Percentiles rank a stretch among this genome's conserved stretches.
Evolutionary conservation across 2,329 filamentous ascomycete genomes (phyloP).

Genomic region (Phoma sp.): DNA sequence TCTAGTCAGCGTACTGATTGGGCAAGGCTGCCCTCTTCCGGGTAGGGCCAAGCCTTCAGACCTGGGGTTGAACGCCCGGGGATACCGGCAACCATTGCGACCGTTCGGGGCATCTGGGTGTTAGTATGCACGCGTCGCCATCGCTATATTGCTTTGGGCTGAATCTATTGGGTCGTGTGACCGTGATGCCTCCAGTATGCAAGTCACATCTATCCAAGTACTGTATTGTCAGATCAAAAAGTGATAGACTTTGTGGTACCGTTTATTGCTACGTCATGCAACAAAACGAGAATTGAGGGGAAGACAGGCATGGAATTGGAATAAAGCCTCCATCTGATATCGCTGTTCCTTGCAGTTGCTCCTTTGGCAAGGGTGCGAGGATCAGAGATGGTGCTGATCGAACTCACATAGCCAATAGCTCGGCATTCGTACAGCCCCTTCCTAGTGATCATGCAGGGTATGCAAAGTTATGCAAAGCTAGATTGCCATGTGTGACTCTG

Average conservation of each 20-base stretch:
- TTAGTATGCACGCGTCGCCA: background rate
- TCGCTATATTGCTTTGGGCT: background rate
- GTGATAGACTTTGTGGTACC: background rate
- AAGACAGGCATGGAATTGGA: background rate
- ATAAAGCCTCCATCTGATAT: background rate
- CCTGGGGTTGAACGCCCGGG: conserved; percentile 4
- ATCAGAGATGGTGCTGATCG: too few species aligned
- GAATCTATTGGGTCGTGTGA: background rate
- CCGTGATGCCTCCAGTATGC: background rate
- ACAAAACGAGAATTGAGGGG: too few species aligned
- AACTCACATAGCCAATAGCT: background rate
- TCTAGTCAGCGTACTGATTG: background rate
- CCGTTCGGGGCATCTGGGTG: background rate
- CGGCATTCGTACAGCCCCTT: background rate
- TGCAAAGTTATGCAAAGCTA: too few species aligned
- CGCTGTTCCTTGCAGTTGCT: background rate
- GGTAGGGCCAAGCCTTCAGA: conserved; percentile 2
- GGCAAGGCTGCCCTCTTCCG: background rate
- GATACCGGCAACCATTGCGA: background rate
- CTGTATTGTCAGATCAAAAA: background rate
- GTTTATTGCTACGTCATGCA: background rate
- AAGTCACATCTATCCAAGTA: background rate
- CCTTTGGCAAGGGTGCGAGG: background rate
- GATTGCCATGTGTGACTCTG: background rate
- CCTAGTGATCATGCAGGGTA: background rate